Percentiles rank a stretch among this genome's conserved stretches.
Conservation (phyloP, 1,284 basidiomycete species). For the Takashimella tepidaria region DNA sequence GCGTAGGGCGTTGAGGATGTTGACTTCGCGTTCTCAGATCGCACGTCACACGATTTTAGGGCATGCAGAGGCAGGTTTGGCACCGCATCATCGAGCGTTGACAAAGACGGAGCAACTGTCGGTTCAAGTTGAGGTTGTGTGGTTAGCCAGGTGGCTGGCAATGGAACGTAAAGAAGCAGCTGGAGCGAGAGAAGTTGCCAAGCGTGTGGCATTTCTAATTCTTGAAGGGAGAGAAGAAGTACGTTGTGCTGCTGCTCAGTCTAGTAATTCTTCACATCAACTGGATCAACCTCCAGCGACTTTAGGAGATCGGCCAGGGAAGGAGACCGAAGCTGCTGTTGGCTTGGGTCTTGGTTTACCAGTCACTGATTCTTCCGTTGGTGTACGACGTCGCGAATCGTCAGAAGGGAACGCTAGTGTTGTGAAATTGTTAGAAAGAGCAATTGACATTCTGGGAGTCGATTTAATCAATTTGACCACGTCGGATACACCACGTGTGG, state of each 20-base stretch:
- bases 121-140: conserved; percentile 63
- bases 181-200: conserved; percentile 73
- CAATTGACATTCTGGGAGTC: conserved; percentile 72
- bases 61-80: conserved; percentile 64
- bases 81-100: conserved; percentile 78
- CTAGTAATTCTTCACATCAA: neutral
- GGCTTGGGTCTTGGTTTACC: conserved; percentile 53
- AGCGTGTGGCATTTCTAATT: conserved; percentile 70
- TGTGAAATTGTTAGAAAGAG: conserved; percentile 63
- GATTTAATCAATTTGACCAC: conserved; percentile 50
- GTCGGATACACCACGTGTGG: conserved; percentile 7
- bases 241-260: neutral
- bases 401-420: conserved; percentile 62
- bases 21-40: conserved; percentile 63
- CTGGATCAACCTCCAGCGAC: neutral
- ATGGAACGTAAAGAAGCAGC: conserved; percentile 80
- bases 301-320: neutral
- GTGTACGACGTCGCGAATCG: conserved; percentile 64
- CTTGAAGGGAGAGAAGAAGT: conserved; percentile 49
- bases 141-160: conserved; percentile 69
- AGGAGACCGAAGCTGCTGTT: conserved; percentile 38
- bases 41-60: conserved; percentile 62
- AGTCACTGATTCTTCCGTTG: conserved; percentile 58
- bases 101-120: conserved; percentile 67
- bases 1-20: conserved; percentile 54